phyloP scores from a whole-genome alignment of 179 eudicot species.

The Heliamphora pulchella region DNA sequence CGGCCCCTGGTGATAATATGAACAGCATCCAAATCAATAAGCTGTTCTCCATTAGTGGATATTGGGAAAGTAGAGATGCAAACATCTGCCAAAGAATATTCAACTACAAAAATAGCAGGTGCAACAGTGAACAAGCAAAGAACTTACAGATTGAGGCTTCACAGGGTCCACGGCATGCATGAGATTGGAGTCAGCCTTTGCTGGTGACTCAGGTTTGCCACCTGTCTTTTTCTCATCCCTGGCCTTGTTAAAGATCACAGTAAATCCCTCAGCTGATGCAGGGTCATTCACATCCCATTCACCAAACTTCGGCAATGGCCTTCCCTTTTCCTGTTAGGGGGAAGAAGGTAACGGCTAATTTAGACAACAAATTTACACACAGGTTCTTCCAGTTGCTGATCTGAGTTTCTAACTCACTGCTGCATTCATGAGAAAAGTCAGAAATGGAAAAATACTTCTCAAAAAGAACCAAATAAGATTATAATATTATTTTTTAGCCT shows the following conservation, averaged over 20 bases:
- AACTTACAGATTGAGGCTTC: conserved; percentile 70
- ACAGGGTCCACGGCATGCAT: conserved; percentile 44
- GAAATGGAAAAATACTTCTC: conserved; percentile 7
- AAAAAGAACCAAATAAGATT: neutral
- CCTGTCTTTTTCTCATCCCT: conserved; percentile 86
- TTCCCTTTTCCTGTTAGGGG: conserved; percentile 64
- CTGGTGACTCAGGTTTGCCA: conserved; percentile 70
- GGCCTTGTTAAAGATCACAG: conserved; percentile 87
- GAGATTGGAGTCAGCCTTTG: conserved; percentile 37
- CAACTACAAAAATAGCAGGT: neutral
- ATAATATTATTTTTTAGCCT: neutral
- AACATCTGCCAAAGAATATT: neutral
- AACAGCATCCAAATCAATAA: too few species aligned
- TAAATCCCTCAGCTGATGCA: conserved; percentile 91
- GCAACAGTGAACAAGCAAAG: conserved; percentile 12
- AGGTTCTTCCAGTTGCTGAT: neutral
- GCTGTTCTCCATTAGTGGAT: too few species aligned
- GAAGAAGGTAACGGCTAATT: conserved; percentile 9
- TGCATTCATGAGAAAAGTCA: neutral
- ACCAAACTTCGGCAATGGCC: conserved; percentile 90
- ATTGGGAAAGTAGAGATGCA: conserved; percentile 5
- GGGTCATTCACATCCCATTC: conserved; percentile 98
- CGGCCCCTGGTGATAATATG: too few species aligned
- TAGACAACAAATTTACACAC: neutral
- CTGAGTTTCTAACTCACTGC: neutral